Evolutionary conservation across 1,284 basidiomycete genomes (phyloP).

Genomic region (Irpex sp.): DNA sequence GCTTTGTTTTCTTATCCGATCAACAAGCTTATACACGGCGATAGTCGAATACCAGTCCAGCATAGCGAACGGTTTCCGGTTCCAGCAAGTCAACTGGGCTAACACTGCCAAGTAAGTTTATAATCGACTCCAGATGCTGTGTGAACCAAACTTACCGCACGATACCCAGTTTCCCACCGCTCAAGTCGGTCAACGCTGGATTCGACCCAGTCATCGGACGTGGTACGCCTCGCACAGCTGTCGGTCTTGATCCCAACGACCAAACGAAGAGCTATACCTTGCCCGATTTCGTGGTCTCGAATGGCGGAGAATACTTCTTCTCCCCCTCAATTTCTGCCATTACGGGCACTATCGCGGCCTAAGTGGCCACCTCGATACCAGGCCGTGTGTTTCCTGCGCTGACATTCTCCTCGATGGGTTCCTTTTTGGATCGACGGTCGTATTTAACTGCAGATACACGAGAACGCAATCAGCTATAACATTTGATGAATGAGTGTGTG

Average conservation of each 20-base stretch:
- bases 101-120: slow-evolving; percentile 9
- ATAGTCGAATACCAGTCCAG: slow-evolving; percentile 5
- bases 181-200: slow-evolving; percentile 20
- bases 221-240: slow-evolving; percentile 28
- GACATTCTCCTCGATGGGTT: too few species aligned
- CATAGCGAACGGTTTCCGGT: slow-evolving; percentile 11
- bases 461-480: too few species aligned
- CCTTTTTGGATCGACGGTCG: too few species aligned
- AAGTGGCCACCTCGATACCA: neutral
- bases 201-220: slow-evolving; percentile 45
- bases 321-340: slow-evolving; percentile 36
- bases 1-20: neutral
- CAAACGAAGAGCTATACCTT: slow-evolving; percentile 23
- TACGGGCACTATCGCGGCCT: neutral
- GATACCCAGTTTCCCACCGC: slow-evolving; percentile 24
- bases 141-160: neutral
- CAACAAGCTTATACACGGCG: neutral
- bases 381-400: neutral
- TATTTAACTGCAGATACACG: too few species aligned
- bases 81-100: slow-evolving; percentile 11
- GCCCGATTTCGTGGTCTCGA: slow-evolving; percentile 18
- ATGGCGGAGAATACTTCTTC: slow-evolving; percentile 44
- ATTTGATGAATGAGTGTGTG: too few species aligned
- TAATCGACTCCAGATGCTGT: neutral
- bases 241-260: slow-evolving; percentile 38